These are phyloP conservation scores for Malus domestica DNA, from an alignment of 306 rosid genomes.

Conservation along the genomic window ASM211411v1 NC_041794.1:32219501-32220000, in stretches of 20 bases:
- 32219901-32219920: too few species aligned
- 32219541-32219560: slow-evolving; percentile 19
- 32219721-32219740: neutral
- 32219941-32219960: too few species aligned
- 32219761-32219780: too few species aligned
- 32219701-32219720: neutral
- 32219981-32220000: too few species aligned
- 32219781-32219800: too few species aligned
- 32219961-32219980: too few species aligned
- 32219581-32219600: slow-evolving; percentile 32
- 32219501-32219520: neutral
- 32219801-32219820: too few species aligned
- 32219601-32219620: slow-evolving; percentile 26
- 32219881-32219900: too few species aligned
- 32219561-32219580: slow-evolving; percentile 21
- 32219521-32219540: neutral
- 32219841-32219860: too few species aligned
- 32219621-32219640: slow-evolving; percentile 36
- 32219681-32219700: slow-evolving; percentile 9
- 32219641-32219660: slow-evolving; percentile 30
- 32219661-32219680: neutral
- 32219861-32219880: too few species aligned
- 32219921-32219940: too few species aligned
- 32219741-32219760: neutral
- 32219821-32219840: too few species aligned